These are phyloP conservation scores for Arctium lappa DNA, from an alignment of 129 eudicot species.

Conservation along the genomic window DNA sequence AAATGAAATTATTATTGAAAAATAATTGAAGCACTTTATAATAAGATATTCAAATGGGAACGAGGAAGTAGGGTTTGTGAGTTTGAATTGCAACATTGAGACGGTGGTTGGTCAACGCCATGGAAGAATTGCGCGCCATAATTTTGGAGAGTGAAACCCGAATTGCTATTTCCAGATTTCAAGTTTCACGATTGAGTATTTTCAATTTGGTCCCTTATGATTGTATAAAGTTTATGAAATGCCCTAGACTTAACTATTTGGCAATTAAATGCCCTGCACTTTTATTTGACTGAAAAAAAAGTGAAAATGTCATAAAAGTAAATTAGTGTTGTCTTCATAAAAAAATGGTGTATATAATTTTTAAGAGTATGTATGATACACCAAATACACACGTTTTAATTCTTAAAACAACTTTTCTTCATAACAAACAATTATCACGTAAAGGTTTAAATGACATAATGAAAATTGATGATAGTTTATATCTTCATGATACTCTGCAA, in stretches of 20 bases:
- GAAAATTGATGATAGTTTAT: too few relatives aligned
- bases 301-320: background rate
- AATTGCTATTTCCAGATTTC: background rate
- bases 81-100: slow-evolving; percentile 11
- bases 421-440: background rate
- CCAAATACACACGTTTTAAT: background rate
- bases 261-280: background rate
- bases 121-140: slow-evolving; percentile 30
- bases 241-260: background rate
- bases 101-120: slow-evolving; percentile 25
- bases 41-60: background rate
- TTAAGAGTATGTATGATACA: background rate
- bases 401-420: background rate
- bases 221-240: background rate
- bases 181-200: background rate
- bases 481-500: background rate
- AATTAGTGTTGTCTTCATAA: background rate
- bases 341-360: background rate
- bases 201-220: background rate
- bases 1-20: background rate
- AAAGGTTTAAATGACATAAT: background rate
- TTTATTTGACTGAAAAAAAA: background rate
- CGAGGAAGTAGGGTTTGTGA: slow-evolving; percentile 22
- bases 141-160: background rate
- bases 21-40: background rate